Evolutionary conservation across 129 eudicot genomes (phyloP), one percentile per base, ranked within the genome.

Genomic region (Helianthus tuberosus): DNA sequence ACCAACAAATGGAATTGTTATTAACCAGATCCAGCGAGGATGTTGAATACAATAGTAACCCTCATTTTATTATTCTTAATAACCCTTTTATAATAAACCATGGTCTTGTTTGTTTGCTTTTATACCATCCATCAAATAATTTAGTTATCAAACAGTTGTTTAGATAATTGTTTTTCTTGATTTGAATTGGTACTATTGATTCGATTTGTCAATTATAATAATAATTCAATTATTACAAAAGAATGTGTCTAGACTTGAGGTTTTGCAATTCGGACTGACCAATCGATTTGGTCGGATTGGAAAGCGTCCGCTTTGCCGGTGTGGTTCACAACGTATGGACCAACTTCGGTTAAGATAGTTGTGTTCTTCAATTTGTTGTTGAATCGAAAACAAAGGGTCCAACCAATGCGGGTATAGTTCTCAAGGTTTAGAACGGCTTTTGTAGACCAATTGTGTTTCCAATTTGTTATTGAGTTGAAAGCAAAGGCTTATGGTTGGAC

Each of bases 21-120:
- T 58, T 58, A 58, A 35, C 64, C 11, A 58, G 63, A 57, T 57
- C 63, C 63, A 57, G 63, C 63, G 38, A 58, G 14, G 64, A 10
- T 9, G 25, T 58, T 27, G 64, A 58, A 58, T 3, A 58, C n/a
- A 25, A 58, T 10, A 58, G 10, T 58, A 25, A 36, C 64, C 38
- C 38, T 59, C 38, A 25, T 59, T 25, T 11, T 57, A 14, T 57
- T 57, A 25, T 57, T 23, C 3, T 57, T 57, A 57, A 57, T 57
- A 57, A n/a, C 35, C 13, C 35, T 59, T 58, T 59, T 25, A 59
- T 53, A 15, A 17, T 53, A 29, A 53, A 15, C 60, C 60, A 16
- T 53, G 60, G 29, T 16, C 27, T 25, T 59, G 64, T 59, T 59
- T 59, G 41, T 59, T 59, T 11, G 64, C 64, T 59, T 59, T 59